Evolutionary conservation across 116 monocot genomes (phyloP).

Genomic region (Trichopus zeylanicus): DNA sequence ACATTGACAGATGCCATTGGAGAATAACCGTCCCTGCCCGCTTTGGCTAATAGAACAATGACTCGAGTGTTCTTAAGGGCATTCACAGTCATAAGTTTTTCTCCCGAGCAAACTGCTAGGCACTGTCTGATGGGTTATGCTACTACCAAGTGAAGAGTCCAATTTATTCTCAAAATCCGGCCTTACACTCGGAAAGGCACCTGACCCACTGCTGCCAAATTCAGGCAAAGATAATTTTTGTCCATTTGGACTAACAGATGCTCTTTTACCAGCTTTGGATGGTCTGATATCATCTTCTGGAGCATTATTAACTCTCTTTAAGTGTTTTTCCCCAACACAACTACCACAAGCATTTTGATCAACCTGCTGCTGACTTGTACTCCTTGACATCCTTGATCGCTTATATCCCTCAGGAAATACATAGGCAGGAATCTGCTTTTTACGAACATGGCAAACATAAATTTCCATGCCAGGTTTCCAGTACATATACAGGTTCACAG

Average conservation of each 20-base stretch:
- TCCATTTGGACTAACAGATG: constrained; percentile 27
- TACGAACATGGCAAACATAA: constrained; percentile 84
- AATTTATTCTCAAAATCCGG: neutral
- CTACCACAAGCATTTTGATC: constrained; percentile 20
- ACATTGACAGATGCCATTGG: neutral
- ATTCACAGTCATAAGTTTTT: neutral
- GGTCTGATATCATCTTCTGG: constrained; percentile 9
- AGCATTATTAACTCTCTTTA: constrained; percentile 26
- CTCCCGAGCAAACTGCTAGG: neutral
- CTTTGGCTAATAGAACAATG: neutral
- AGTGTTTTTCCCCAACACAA: constrained; percentile 18
- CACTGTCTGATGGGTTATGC: neutral
- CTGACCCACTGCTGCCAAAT: neutral
- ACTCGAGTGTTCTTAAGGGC: neutral
- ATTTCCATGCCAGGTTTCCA: constrained; percentile 98
- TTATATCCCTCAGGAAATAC: constrained; percentile 83
- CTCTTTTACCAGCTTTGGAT: constrained; percentile 24
- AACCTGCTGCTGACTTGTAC: constrained; percentile 7
- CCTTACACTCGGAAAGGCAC: neutral
- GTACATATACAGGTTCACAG: constrained; percentile 53
- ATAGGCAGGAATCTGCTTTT: constrained; percentile 81
- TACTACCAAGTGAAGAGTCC: neutral
- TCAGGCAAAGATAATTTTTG: constrained; percentile 21
- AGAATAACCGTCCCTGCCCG: neutral
- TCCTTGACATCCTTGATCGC: constrained; percentile 29